These are phyloP conservation scores for Phoma sp. DNA, from an alignment of 2,329 filamentous ascomycete genomes.

Conservation along the genomic window DNA sequence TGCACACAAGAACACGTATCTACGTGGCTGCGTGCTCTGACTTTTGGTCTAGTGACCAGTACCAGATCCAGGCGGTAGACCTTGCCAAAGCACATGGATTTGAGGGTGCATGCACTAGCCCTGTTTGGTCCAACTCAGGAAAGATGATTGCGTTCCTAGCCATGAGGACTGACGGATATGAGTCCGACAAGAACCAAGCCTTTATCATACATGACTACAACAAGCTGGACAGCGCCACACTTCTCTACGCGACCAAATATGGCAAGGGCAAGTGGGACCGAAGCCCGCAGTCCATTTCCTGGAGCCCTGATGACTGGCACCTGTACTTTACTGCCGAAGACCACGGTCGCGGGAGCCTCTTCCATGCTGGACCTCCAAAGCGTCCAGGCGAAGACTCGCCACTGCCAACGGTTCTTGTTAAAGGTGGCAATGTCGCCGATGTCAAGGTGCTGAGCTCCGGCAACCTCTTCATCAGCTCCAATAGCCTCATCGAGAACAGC, in stretches of 20 bases:
- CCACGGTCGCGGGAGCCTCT: constrained; percentile 67
- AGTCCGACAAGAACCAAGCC: constrained; percentile 76
- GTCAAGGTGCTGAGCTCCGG: constrained; percentile 59
- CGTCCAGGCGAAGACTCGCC: constrained; percentile 19
- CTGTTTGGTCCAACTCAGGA: constrained; percentile 77
- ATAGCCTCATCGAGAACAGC: constrained; percentile 74
- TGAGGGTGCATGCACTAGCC: constrained; percentile 69
- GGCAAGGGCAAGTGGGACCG: constrained; percentile 66
- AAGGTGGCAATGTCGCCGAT: constrained; percentile 48
- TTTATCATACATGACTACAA: constrained; percentile 68
- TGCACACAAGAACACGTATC: constrained; percentile 81
- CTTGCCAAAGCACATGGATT: constrained; percentile 63
- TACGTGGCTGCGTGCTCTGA: constrained; percentile 63
- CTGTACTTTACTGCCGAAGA: constrained; percentile 79
- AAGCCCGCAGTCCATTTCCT: constrained; percentile 58
- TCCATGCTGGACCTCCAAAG: constrained; percentile 42
- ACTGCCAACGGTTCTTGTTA: constrained; percentile 37
- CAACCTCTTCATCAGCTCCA: constrained; percentile 69
- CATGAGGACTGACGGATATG: constrained; percentile 79
- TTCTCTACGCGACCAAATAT: constrained; percentile 64
- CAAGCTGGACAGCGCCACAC: constrained; percentile 57
- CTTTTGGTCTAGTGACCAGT: constrained; percentile 10
- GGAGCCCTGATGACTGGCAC: constrained; percentile 60
- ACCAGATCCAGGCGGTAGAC: constrained; percentile 56
- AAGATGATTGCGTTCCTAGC: constrained; percentile 75